A percentile compares a stretch with the other conserved stretches of the same genome.
Evolutionary conservation across 371 early-diverging fungal species (phyloP).

Genomic region (Capillidium heterosporum): DNA sequence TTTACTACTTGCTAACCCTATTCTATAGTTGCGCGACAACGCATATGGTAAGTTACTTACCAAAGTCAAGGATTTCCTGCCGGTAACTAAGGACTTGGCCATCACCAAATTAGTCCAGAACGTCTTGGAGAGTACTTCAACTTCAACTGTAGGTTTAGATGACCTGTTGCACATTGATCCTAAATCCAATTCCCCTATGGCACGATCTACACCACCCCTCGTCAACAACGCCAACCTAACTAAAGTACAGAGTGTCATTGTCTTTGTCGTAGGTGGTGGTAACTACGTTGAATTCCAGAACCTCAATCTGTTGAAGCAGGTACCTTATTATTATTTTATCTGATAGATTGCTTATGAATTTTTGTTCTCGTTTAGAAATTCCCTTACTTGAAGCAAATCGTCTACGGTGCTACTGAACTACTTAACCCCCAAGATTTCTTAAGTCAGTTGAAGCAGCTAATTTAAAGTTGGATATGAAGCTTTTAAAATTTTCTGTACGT

Average conservation of each 20-base stretch:
- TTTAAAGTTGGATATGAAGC: too few species aligned
- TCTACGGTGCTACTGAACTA: conserved; percentile 93
- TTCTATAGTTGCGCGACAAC: conserved; percentile 27
- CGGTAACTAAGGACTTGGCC: conserved; percentile 69
- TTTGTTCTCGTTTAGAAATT: conserved; percentile 20
- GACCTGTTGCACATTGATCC: conserved; percentile 84
- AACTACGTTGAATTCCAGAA: conserved; percentile 93
- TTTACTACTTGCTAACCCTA: neutral
- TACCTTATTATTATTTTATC: neutral
- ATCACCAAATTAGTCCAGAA: conserved; percentile 68
- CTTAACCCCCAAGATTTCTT: conserved; percentile 72
- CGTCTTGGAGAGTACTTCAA: conserved; percentile 47
- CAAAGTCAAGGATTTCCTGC: conserved; percentile 88
- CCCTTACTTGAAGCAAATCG: conserved; percentile 56
- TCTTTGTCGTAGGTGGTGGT: conserved; percentile 94
- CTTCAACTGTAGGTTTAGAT: conserved; percentile 19
- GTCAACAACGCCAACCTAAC: conserved; percentile 15
- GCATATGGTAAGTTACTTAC: conserved; percentile 70
- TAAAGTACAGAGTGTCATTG: conserved; percentile 64
- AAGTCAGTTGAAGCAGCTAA: conserved; percentile 32
- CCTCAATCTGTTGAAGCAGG: conserved; percentile 44
- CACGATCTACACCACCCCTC: conserved; percentile 12
- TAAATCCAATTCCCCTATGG: conserved; percentile 23
- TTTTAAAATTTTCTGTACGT: too few species aligned
- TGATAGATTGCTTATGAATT: neutral